Conservation (phyloP, 441 rosid genomes). For the Gossypium gossypioides region DNA sequence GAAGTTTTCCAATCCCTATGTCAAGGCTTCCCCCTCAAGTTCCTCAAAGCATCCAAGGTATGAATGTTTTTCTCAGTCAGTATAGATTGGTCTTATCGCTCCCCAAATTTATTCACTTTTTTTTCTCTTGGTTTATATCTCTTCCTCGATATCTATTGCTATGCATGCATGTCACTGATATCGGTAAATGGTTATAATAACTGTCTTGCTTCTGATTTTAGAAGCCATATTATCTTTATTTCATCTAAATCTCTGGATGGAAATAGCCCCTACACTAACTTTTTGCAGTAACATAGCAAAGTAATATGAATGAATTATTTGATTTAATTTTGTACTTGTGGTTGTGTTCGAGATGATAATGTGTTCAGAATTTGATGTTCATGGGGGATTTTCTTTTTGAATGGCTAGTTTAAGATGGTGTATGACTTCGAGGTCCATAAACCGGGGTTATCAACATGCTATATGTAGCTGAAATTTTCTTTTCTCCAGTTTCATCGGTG, state of each 20-base stretch:
- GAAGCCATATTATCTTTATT: background rate
- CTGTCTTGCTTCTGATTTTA: background rate
- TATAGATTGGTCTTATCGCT: background rate
- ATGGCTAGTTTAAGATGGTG: background rate
- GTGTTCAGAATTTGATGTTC: background rate
- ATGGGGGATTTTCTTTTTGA: background rate
- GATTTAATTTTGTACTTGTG: background rate
- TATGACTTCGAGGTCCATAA: background rate
- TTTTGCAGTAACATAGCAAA: background rate
- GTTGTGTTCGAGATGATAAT: background rate
- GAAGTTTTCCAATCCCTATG: conserved; percentile 55
- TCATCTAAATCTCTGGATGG: background rate
- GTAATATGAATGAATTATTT: background rate
- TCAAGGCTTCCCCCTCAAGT: conserved; percentile 72
- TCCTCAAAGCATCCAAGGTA: conserved; percentile 65
- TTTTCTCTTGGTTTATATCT: background rate
- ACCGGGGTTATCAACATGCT: background rate
- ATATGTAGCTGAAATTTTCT: background rate
- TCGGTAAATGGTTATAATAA: background rate
- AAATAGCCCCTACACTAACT: background rate
- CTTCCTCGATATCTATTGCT: background rate
- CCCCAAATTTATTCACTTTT: background rate
- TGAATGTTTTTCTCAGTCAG: background rate
- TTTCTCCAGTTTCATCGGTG: background rate
- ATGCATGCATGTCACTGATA: background rate